A percentile compares a stretch with the other conserved stretches of the same genome.
phyloP scores from a whole-genome alignment of 345 rosid genomes.

The Syzygium oleosum region DNA sequence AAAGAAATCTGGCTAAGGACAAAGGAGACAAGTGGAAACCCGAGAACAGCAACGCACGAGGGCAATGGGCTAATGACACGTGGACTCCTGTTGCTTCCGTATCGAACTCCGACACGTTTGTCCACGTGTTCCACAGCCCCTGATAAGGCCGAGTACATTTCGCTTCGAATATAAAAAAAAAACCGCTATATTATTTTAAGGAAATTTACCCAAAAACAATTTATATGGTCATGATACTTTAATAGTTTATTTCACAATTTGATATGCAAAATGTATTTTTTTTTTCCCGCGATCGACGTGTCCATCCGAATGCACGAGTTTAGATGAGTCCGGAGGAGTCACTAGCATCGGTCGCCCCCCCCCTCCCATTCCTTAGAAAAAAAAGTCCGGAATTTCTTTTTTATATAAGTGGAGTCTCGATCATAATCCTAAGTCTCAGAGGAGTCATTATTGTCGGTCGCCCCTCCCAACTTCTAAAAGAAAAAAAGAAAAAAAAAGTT shows the following conservation, averaged over 20 bases:
- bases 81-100: not conserved
- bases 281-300: not conserved
- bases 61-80: not conserved
- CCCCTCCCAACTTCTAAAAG: too few relatives aligned
- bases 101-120: not conserved
- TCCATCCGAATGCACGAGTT: not conserved
- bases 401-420: not conserved
- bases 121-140: not conserved
- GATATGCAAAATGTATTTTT: not conserved
- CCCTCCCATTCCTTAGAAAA: too few relatives aligned
- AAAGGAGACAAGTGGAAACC: not conserved
- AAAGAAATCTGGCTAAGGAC: not conserved
- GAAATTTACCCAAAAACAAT: not conserved
- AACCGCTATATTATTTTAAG: not conserved
- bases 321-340: rapidly evolving
- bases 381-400: too few relatives aligned
- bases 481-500: too few relatives aligned
- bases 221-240: not conserved
- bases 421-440: not conserved
- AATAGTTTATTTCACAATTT: not conserved
- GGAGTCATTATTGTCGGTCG: too few relatives aligned
- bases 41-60: not conserved
- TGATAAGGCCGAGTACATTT: not conserved
- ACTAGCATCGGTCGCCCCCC: too few relatives aligned
- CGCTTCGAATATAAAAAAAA: not conserved